A percentile compares a stretch with the other conserved stretches of the same genome.
phyloP scores from a whole-genome alignment of 2,329 filamentous ascomycete species.

The Aspergillus novoparasiticus region DNA sequence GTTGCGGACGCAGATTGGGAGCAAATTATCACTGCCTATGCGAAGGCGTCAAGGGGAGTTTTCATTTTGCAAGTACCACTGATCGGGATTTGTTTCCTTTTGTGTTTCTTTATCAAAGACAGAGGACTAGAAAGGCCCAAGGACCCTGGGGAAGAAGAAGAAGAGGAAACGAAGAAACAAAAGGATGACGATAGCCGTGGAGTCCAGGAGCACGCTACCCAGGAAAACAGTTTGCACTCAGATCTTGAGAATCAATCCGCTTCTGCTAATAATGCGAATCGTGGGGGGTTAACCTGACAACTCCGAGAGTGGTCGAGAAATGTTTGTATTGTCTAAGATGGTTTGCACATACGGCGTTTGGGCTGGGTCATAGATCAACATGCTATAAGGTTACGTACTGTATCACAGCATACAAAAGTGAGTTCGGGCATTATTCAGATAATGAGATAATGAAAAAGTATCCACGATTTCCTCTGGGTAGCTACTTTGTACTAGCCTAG shows the following conservation, averaged over 20 bases:
- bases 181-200: slow-evolving; percentile 29
- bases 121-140: slow-evolving; percentile 47
- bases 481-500: neutral
- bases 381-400: neutral
- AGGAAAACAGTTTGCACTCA: neutral
- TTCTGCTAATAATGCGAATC: neutral
- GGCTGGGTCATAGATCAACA: neutral
- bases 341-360: neutral
- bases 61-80: slow-evolving; percentile 61
- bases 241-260: neutral
- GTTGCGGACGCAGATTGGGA: slow-evolving; percentile 39
- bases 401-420: neutral
- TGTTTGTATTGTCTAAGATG: neutral
- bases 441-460: neutral
- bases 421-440: neutral
- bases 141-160: slow-evolving; percentile 29
- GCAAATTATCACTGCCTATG: slow-evolving; percentile 54
- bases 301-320: neutral
- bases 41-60: slow-evolving; percentile 56
- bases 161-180: slow-evolving; percentile 32
- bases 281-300: neutral
- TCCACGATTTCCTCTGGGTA: no score
- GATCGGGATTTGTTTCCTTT: slow-evolving; percentile 53
- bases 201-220: neutral
- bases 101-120: slow-evolving; percentile 57